Conservation (phyloP, 192 early-diverging fungal genomes). For the Dissophora ornata region DNA sequence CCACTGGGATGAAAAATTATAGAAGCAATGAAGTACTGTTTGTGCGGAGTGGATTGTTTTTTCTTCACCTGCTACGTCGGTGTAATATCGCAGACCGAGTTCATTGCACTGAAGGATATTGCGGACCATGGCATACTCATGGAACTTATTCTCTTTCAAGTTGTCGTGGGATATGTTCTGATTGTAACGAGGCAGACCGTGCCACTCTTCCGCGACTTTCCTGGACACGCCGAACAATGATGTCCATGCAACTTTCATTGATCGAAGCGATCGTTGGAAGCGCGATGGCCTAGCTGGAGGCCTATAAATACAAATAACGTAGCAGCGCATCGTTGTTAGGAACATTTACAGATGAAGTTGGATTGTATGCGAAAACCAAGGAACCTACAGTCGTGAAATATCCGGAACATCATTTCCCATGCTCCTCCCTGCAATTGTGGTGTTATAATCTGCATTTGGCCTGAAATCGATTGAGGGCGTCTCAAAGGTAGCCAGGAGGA, state of each 20-base stretch:
- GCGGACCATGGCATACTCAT: slow-evolving; percentile 77
- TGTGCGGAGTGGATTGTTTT: too few species aligned
- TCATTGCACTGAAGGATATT: slow-evolving; percentile 67
- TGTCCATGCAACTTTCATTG: slow-evolving; percentile 23
- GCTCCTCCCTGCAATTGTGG: slow-evolving; percentile 28
- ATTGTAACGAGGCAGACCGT: slow-evolving; percentile 72
- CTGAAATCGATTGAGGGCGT: slow-evolving; percentile 66
- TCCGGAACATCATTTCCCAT: slow-evolving; percentile 40
- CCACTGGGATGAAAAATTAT: not conserved
- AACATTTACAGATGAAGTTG: too few species aligned
- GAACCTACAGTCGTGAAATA: slow-evolving; percentile 40
- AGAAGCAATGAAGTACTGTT: too few species aligned
- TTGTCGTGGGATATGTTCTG: slow-evolving; percentile 37
- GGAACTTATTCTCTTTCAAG: slow-evolving; percentile 36
- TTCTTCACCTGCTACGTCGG: slow-evolving; percentile 77
- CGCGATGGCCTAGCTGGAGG: slow-evolving; percentile 22
- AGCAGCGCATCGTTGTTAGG: not conserved
- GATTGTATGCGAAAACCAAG: not conserved
- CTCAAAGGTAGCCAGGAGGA: slow-evolving; percentile 61
- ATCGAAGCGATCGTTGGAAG: slow-evolving; percentile 1
- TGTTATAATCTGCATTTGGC: slow-evolving; percentile 73
- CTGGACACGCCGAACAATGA: slow-evolving; percentile 35
- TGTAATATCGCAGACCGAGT: slow-evolving; percentile 70
- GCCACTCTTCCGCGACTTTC: slow-evolving; percentile 60
- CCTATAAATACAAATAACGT: not conserved